Percentiles rank a stretch among this genome's conserved stretches.
These are phyloP conservation scores for Vitis hybrid DNA, from an alignment of 177 flowering plant genomes.

Conservation along the genomic window DNA sequence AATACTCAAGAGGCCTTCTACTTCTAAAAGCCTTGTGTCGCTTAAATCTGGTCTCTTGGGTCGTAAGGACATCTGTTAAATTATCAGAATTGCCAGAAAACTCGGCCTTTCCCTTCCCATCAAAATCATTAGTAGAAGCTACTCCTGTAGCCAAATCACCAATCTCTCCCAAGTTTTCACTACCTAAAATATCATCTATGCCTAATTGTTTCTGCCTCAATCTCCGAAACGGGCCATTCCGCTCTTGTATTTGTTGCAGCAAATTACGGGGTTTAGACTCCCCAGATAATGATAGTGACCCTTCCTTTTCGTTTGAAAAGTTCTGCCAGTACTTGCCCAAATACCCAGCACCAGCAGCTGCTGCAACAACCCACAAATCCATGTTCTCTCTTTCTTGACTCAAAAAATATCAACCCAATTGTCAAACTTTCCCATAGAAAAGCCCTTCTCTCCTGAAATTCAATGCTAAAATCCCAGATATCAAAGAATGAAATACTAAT, in stretches of 20 bases:
- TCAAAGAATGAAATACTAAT: too few species aligned
- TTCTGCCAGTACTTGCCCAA: conserved; percentile 45
- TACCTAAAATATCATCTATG: conserved; percentile 14
- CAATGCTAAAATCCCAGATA: too few species aligned
- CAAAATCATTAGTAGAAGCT: too few species aligned
- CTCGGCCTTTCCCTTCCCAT: conserved; percentile 11
- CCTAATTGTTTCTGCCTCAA: conserved; percentile 10
- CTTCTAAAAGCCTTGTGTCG: conserved; percentile 32
- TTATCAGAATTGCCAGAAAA: conserved; percentile 11
- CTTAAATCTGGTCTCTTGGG: conserved; percentile 18
- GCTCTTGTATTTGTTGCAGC: conserved; percentile 1
- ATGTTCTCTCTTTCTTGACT: conserved; percentile 34
- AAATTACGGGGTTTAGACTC: conserved; percentile 4
- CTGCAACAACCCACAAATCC: conserved; percentile 57
- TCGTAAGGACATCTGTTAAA: conserved; percentile 14
- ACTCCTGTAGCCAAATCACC: background rate
- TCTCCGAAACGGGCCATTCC: conserved; percentile 12
- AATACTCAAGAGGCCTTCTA: conserved; percentile 13
- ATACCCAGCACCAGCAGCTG: conserved; percentile 69
- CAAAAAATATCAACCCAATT: background rate
- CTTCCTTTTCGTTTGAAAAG: conserved; percentile 29
- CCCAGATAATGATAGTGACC: conserved; percentile 9
- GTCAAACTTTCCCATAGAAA: too few species aligned
- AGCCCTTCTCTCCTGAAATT: too few species aligned
- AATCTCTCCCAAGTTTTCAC: conserved; percentile 15